These are phyloP conservation scores for Ophioceras dolichostomum DNA, from an alignment of 2,329 filamentous ascomycete species.

Conservation along the genomic window DNA sequence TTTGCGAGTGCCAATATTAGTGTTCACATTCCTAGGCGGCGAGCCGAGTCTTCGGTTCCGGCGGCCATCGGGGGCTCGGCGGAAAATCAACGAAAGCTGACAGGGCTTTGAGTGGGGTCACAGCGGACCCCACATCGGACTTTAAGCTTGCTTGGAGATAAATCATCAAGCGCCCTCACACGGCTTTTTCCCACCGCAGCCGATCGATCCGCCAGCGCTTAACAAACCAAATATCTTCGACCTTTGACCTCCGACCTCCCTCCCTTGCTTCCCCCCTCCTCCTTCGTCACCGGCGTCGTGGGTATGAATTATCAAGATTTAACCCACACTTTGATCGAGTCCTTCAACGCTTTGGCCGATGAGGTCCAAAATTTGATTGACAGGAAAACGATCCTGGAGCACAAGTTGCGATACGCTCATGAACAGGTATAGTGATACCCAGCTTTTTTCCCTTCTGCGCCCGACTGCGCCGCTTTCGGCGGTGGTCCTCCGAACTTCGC, in stretches of 20 bases:
- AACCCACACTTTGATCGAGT: constrained; percentile 47
- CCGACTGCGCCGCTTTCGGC: not conserved
- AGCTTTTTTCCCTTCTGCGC: constrained; percentile 4
- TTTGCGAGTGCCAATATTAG: too few species aligned
- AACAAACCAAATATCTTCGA: too few species aligned
- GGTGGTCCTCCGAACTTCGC: not conserved
- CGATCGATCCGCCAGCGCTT: not conserved
- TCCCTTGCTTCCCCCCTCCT: constrained; percentile 6
- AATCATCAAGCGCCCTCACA: too few species aligned
- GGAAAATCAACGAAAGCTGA: too few species aligned
- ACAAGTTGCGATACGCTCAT: constrained; percentile 54
- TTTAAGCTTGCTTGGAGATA: too few species aligned
- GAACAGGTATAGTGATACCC: constrained; percentile 43
- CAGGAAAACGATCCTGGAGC: constrained; percentile 51
- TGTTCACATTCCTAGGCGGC: too few species aligned
- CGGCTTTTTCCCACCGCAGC: not conserved
- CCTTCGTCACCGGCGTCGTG: constrained; percentile 10
- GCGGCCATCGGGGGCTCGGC: too few species aligned
- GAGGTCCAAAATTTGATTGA: constrained; percentile 52
- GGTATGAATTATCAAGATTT: constrained; percentile 30
- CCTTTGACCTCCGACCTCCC: constrained; percentile 3
- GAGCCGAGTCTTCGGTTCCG: too few species aligned
- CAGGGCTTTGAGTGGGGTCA: too few species aligned
- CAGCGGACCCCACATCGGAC: too few species aligned
- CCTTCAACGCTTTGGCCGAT: constrained; percentile 52